Base-by-base conservation (phyloP, 768 basidiomycete genomes). In the Hygrophorus pudorinus region DNA sequence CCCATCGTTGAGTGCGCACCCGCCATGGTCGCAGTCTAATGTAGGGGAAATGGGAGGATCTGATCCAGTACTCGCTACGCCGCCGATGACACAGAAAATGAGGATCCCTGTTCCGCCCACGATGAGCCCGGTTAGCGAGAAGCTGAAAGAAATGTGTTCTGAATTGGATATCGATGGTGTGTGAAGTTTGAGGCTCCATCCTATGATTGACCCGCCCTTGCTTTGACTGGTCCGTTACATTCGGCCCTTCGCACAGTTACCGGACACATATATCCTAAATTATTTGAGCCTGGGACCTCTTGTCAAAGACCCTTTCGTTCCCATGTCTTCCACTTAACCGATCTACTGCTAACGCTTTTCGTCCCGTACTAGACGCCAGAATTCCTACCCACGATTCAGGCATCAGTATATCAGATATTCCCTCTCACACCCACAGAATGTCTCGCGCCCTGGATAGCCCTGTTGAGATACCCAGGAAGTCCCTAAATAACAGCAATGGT, bases 361-460 rank as follows among this genome's bases (percentile, higher is more conserved):
- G 30, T 28, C 33, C 16, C 43, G 5, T 18, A 37, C 27, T 18
- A 44, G 24, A 24, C 24, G 7, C 24, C 24, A 24, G 3, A 21
- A 24, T 36, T 13, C n/a, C 21, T 17, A 11, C 34, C 9, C 33
- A 45, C 29, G 44, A 45, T 29, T 45, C 48, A 34, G 37, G 38
- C 28, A 45, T 44, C 36, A 36, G 31, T 30, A 5, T 32, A 14
- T n/a, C 35, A 24, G 30, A 28, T 38, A 21, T 13, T 27, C 30
- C 12, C 12, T 33, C 38, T 41, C 48, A 24, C 27, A 18, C 29
- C 54, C 24, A 24, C 24, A 24, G 56, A 32, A 51, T 17, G n/a
- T 38, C 56, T 2, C 54, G 49, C 38, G 58, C 60, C 18, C 46
- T 61, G 28, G 55, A 54, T 3, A 54, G 45, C 7, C 21, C 49